Conservation (phyloP, 495 filamentous ascomycete genomes). For the Parathielavia appendiculata region DNA sequence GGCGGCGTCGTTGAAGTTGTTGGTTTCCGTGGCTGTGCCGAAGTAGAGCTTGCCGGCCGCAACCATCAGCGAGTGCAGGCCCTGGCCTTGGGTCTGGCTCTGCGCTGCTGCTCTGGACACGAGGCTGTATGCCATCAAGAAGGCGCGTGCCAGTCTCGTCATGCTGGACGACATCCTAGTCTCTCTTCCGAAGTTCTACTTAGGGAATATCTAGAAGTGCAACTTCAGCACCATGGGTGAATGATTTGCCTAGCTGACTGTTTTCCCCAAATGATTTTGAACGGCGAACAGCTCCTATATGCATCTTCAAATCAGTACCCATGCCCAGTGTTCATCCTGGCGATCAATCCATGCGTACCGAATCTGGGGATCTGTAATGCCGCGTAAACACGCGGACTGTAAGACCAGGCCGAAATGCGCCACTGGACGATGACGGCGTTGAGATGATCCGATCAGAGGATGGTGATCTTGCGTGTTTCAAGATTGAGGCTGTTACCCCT, state of each 20-base stretch:
- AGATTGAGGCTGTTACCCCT: neutral
- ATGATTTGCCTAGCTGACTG: neutral
- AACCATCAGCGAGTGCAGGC: conserved; percentile 26
- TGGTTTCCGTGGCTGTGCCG: conserved; percentile 30
- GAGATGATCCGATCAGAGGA: neutral
- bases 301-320: neutral
- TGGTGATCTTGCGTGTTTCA: conserved; percentile 13
- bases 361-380: neutral
- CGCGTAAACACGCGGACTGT: neutral
- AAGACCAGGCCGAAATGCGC: neutral
- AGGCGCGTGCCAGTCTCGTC: neutral
- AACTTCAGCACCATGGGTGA: neutral
- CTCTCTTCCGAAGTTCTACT: no score
- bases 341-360: neutral
- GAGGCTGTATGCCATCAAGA: conserved; percentile 1
- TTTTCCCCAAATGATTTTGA: neutral
- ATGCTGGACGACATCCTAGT: no score
- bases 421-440: neutral
- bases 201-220: no score
- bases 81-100: conserved; percentile 5
- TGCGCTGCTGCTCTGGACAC: conserved; percentile 6
- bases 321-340: neutral
- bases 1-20: conserved; percentile 39
- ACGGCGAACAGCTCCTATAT: neutral
- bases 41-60: conserved; percentile 31